These are phyloP conservation scores for Hypoxylon fragiforme DNA, from an alignment of 495 filamentous ascomycete species.

Conservation along the genomic window DNA sequence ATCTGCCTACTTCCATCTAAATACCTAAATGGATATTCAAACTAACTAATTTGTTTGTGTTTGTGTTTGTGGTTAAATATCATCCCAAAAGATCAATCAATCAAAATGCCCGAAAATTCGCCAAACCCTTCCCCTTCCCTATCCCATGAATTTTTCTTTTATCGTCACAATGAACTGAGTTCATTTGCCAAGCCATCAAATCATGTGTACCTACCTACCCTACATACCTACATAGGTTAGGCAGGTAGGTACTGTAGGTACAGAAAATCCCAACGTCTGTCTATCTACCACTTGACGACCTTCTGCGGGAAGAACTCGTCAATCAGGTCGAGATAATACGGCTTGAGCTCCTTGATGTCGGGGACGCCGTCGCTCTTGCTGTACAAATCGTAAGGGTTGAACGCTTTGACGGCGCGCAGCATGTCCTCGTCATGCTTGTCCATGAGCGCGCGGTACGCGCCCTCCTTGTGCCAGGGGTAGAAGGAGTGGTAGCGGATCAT, in stretches of 20 bases:
- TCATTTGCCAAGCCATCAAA: too few species aligned
- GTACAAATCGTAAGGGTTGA: conserved; percentile 91
- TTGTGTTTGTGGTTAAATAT: too few species aligned
- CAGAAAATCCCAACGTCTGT: background rate
- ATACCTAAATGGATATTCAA: too few species aligned
- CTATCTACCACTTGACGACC: conserved; percentile 71
- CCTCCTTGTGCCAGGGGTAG: conserved; percentile 84
- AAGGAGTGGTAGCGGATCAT: conserved; percentile 92
- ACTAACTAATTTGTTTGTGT: too few species aligned
- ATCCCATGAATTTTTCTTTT: too few species aligned
- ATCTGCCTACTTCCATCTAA: too few species aligned
- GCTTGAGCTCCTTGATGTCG: conserved; percentile 72
- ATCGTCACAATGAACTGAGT: too few species aligned
- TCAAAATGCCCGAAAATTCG: too few species aligned
- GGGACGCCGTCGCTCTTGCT: conserved; percentile 86
- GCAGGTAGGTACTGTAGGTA: too few species aligned
- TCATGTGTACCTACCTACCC: background rate
- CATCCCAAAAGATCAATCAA: too few species aligned
- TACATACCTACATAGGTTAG: too few species aligned
- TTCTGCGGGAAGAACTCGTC: conserved; percentile 81
- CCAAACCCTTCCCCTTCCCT: too few species aligned
- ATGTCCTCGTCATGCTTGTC: conserved; percentile 76
- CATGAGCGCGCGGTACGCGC: conserved; percentile 80
- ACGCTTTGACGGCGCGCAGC: conserved; percentile 78
- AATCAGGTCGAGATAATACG: conserved; percentile 83